phyloP scores from a whole-genome alignment of 1,139 yeast genomes.

The Candida frijolesensis region DNA sequence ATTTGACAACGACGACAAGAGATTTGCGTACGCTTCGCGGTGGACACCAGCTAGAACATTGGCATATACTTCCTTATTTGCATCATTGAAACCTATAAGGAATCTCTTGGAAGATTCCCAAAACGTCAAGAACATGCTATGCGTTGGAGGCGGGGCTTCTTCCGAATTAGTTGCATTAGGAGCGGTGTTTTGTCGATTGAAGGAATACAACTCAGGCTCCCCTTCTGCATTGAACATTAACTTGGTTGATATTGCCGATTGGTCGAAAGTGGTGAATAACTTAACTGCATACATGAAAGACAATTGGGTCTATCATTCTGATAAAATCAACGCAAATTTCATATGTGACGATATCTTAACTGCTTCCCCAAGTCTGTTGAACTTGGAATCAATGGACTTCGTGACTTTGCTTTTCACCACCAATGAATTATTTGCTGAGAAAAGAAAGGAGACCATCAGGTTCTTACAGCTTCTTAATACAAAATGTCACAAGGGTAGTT shows the following conservation, averaged over 20 bases:
- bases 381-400: conserved; percentile 34
- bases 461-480: conserved; percentile 55
- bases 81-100: conserved; percentile 46
- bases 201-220: conserved; percentile 39
- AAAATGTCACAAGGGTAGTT: conserved; percentile 55
- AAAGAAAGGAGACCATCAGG: conserved; percentile 60
- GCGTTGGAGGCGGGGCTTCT: conserved; percentile 90
- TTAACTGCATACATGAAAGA: conserved; percentile 44
- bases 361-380: conserved; percentile 14
- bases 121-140: conserved; percentile 43
- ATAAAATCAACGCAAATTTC: conserved; percentile 48
- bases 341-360: conserved; percentile 50
- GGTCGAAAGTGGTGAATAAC: conserved; percentile 57
- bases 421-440: conserved; percentile 77
- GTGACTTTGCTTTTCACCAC: conserved; percentile 83
- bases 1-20: conserved; percentile 61
- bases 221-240: conserved; percentile 44
- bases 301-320: conserved; percentile 53
- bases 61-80: conserved; percentile 68
- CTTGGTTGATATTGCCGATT: conserved; percentile 77
- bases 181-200: conserved; percentile 55
- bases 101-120: conserved; percentile 37
- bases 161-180: conserved; percentile 77
- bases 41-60: conserved; percentile 88
- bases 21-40: conserved; percentile 77